phyloP scores from a whole-genome alignment of 371 early-diverging fungal genomes.

The Actinomortierella ambigua region DNA sequence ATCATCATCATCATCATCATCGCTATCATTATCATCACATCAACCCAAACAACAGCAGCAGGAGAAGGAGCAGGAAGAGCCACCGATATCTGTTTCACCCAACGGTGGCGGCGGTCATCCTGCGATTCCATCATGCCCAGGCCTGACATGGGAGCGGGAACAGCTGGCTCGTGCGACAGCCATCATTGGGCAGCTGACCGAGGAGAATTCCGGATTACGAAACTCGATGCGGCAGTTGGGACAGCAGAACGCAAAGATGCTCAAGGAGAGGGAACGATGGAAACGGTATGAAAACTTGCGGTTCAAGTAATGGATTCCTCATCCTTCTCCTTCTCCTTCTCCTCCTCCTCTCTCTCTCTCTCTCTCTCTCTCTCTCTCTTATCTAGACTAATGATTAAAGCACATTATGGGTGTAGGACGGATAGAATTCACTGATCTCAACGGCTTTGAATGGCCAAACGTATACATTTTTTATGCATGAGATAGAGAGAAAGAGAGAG shows the following conservation, averaged over 20 bases:
- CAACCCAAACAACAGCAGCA: conserved; percentile 4
- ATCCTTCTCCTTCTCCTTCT: too few relatives aligned
- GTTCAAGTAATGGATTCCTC: neutral
- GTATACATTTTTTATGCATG: too few relatives aligned
- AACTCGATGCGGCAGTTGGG: conserved; percentile 41
- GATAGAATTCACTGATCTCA: too few relatives aligned
- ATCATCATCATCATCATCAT: conserved; percentile 4
- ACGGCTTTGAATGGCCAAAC: too few relatives aligned
- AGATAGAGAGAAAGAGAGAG: too few relatives aligned
- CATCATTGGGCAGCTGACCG: conserved; percentile 48
- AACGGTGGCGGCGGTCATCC: neutral
- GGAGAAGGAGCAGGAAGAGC: neutral
- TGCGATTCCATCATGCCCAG: conserved; percentile 22
- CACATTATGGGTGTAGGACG: too few relatives aligned
- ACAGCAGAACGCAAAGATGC: conserved; percentile 25
- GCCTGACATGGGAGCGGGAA: conserved; percentile 43
- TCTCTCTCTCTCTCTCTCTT: too few relatives aligned
- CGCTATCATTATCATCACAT: conserved; percentile 6
- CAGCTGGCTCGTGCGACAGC: conserved; percentile 39
- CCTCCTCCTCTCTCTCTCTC: too few relatives aligned
- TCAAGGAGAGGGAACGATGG: conserved; percentile 33
- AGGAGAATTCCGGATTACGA: conserved; percentile 46
- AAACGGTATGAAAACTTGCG: conserved; percentile 37
- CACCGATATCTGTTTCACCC: too few relatives aligned
- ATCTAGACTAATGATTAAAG: too few relatives aligned